phyloP scores from a whole-genome alignment of 257 asterid genomes.

The Nicotiana paniculata region DNA sequence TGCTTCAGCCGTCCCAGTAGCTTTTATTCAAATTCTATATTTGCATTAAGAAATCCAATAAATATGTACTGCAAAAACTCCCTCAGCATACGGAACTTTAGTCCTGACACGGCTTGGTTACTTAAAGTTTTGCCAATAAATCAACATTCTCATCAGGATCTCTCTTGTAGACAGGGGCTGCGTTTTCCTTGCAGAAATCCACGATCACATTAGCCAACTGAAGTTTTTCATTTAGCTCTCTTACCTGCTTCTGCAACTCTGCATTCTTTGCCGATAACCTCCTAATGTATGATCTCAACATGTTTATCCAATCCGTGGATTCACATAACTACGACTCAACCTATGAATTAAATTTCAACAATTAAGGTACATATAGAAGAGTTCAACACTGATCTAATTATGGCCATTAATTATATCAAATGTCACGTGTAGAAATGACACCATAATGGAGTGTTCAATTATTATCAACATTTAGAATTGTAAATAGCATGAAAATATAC shows the following conservation, averaged over 20 bases:
- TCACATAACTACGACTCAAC: slow-evolving; percentile 7
- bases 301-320: slow-evolving; percentile 9
- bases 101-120: slow-evolving; percentile 15
- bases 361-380: neutral
- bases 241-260: slow-evolving; percentile 15
- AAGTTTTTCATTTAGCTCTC: slow-evolving; percentile 12
- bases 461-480: neutral
- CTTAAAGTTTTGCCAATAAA: slow-evolving; percentile 11
- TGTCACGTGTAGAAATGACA: neutral
- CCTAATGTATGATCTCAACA: slow-evolving; percentile 7
- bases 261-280: slow-evolving; percentile 11
- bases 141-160: slow-evolving; percentile 13
- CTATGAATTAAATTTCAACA: neutral
- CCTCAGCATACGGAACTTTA: slow-evolving; percentile 13
- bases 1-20: no score
- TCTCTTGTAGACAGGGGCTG: slow-evolving; percentile 11
- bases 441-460: neutral
- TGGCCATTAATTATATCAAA: neutral
- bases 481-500: neutral
- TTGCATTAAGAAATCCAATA: no score
- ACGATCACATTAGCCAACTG: slow-evolving; percentile 12
- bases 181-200: slow-evolving; percentile 14
- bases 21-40: no score
- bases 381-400: neutral
- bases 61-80: neutral